A percentile compares a stretch with the other conserved stretches of the same genome.
These are phyloP conservation scores for Didymella keratinophila DNA, from an alignment of 2,329 filamentous ascomycete species.

Conservation along the genomic window DNA sequence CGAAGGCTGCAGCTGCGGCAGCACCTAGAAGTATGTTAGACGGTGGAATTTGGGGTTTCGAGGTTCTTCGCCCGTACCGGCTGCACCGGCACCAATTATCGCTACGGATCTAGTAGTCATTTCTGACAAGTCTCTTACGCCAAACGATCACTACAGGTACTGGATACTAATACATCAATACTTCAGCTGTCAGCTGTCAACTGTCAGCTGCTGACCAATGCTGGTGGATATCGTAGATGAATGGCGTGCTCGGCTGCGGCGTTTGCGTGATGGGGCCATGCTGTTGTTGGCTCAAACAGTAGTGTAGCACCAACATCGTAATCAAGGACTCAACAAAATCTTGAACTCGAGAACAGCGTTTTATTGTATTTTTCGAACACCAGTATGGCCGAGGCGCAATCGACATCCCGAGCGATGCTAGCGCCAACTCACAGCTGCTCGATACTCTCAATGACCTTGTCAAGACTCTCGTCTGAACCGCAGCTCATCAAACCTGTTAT, in stretches of 20 bases:
- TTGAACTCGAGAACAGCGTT: neutral
- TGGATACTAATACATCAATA: constrained; percentile 10
- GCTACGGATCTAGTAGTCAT: constrained; percentile 21
- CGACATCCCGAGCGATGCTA: neutral
- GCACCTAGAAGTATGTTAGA: constrained; percentile 34
- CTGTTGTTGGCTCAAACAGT: constrained; percentile 13
- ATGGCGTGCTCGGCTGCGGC: constrained; percentile 22
- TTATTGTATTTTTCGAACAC: neutral
- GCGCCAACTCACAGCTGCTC: constrained; percentile 51
- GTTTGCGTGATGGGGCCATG: constrained; percentile 14
- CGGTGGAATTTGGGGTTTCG: constrained; percentile 6
- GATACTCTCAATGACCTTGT: constrained; percentile 53
- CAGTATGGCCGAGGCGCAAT: neutral
- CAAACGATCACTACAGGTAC: constrained; percentile 26
- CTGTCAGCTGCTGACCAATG: constrained; percentile 6
- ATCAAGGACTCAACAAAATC: neutral
- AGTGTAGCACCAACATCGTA: neutral
- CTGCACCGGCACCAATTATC: constrained; percentile 33
- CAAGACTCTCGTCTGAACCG: constrained; percentile 42
- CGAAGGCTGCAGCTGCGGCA: constrained; percentile 45
- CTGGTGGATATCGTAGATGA: constrained; percentile 7
- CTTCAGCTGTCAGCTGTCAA: neutral
- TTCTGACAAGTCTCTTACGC: constrained; percentile 25
- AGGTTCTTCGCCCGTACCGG: constrained; percentile 26
- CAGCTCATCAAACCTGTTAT: constrained; percentile 36